Evolutionary conservation across 2,329 filamentous ascomycete genomes (phyloP), one percentile per base, ranked within the genome.

Genomic region (Sarocladium kiliense): DNA sequence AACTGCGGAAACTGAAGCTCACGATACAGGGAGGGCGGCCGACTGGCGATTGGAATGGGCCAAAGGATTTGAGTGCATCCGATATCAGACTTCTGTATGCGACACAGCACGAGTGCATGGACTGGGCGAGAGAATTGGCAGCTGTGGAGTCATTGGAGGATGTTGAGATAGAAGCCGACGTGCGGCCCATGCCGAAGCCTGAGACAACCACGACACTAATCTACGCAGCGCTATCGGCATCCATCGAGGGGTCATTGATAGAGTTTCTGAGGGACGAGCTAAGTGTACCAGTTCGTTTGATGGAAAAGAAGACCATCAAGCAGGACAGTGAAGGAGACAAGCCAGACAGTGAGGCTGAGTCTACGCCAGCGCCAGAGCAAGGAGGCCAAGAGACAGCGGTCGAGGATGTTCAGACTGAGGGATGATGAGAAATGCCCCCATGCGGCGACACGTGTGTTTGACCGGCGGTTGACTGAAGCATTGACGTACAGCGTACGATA

Each of bases 141-240:
- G 68, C 70, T 30, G 68, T 86, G 25, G 73, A 69, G 39, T 74
- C 75, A 0, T 62, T 85, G 58, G 66, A 72, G 56, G 71, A 77
- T 32, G 58, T 86, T 41, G 74, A 77, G 32, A 75, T 87, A 2
- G 66, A 71, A 25, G 74, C 81, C 2, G 71, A 83, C 25, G 73
- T 84, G 14, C 77, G 80, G 59, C 74, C 78, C 59, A 78, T 81
- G 64, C 76, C 79, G 2, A 68, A 73, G 25, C 78, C 79, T 1
- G 73, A 74, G 55, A 80, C 77, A 18, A 75, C 77, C 56, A 75
- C 74, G 44, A 79, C 83, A 76, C 73, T 79, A 3, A 75, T 82
- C 58, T 84, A 80, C 63, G 77, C 82, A 2, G 77, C 81, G 23
- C 81, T 86, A 59, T 85, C 81, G 27, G 76, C 75, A 32, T 85